These are phyloP conservation scores for Phytophthora aleatoria DNA, from an alignment of 352 stramenopile genomes.

Conservation along the genomic window DNA sequence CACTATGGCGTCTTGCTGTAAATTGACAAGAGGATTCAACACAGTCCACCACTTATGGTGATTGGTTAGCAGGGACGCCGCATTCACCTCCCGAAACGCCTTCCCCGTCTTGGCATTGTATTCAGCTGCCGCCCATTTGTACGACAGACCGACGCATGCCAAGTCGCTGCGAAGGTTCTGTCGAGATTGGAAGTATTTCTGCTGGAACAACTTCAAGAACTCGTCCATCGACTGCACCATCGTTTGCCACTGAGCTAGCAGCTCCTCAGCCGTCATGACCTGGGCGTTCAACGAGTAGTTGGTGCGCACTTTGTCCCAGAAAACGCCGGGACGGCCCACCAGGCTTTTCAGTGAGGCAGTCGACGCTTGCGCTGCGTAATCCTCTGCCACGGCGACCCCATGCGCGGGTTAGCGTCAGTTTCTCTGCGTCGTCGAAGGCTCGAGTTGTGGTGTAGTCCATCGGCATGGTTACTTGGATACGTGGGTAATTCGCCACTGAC, in stretches of 20 bases:
- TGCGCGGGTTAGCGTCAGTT: background rate
- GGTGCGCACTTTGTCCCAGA: background rate
- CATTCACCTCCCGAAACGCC: background rate
- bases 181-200: background rate
- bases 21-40: background rate
- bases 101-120: background rate
- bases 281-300: background rate
- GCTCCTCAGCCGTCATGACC: background rate
- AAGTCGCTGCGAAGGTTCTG: background rate
- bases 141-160: background rate
- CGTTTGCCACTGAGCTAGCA: background rate
- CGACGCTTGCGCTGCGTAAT: slow-evolving; percentile 10
- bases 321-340: too few species aligned
- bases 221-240: background rate
- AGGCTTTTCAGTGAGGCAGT: too few species aligned
- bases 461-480: background rate
- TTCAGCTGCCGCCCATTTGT: background rate
- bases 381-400: background rate
- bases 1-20: background rate
- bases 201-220: background rate
- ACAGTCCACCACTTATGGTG: background rate
- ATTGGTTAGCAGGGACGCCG: background rate
- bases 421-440: slow-evolving; percentile 3
- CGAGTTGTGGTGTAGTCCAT: background rate
- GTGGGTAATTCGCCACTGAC: background rate